Evolutionary conservation across 257 asterid genomes (phyloP).

Genomic region (Nicotiana tomentosiformis): DNA sequence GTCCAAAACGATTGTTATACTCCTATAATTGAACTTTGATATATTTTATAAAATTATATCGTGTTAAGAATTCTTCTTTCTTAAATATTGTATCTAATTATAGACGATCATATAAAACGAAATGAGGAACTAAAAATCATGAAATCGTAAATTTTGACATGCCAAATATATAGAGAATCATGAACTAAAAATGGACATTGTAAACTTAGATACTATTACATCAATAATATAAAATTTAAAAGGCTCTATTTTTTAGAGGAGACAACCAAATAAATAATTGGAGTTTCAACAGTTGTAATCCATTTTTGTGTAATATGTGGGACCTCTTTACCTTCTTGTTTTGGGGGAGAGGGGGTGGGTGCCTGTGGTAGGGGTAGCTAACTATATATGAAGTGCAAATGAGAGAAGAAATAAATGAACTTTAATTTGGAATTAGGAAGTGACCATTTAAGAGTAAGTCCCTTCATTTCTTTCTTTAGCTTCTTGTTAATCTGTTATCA

Average conservation of each 20-base stretch:
- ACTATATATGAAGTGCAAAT: neutral
- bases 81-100: no score
- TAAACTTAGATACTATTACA: neutral
- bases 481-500: neutral
- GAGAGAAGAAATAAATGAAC: neutral
- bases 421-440: neutral
- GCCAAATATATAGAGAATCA: neutral
- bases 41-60: no score
- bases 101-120: no score
- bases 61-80: no score
- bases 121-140: neutral
- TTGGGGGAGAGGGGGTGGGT: neutral
- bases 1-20: no score
- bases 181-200: neutral
- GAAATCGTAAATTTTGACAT: neutral
- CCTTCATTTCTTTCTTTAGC: neutral
- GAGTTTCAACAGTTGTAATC: conserved; percentile 6
- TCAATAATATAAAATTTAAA: neutral
- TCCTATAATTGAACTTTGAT: no score
- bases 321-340: neutral
- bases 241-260: neutral
- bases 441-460: neutral
- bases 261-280: neutral
- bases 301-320: neutral
- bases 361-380: neutral